A percentile compares a stretch with the other conserved stretches of the same genome.
These are phyloP conservation scores for Zoysia pacifica DNA, from an alignment of 176 grass and related monocot species.

Conservation along the genomic window DNA sequence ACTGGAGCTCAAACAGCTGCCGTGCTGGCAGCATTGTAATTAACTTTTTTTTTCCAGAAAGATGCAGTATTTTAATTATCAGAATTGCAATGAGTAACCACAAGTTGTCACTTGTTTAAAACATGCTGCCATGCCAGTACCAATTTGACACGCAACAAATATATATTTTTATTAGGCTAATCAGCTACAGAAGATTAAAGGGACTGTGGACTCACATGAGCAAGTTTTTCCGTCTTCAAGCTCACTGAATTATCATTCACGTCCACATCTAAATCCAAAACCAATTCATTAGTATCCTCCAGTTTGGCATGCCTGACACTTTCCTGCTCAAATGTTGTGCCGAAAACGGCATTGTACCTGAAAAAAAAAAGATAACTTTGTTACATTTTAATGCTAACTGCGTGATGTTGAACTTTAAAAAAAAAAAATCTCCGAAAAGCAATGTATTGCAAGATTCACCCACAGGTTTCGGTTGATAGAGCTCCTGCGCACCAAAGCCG, in stretches of 20 bases:
- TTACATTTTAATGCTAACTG: not conserved
- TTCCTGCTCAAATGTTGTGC: constrained; percentile 48
- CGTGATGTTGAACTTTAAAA: constrained; percentile 1
- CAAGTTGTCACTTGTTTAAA: constrained; percentile 29
- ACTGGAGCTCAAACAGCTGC: constrained; percentile 40
- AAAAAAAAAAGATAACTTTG: constrained; percentile 18
- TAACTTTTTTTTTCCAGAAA: not conserved
- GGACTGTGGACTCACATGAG: constrained; percentile 79
- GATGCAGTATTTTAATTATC: constrained; percentile 18
- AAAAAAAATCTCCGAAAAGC: not conserved
- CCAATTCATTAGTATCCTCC: constrained; percentile 41
- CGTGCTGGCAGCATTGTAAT: constrained; percentile 14
- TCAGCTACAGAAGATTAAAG: constrained; percentile 19
- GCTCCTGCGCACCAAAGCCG: constrained; percentile 48
- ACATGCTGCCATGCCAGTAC: constrained; percentile 1
- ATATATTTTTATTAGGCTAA: constrained; percentile 4
- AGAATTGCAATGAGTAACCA: not conserved
- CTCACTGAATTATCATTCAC: constrained; percentile 48
- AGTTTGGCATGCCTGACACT: constrained; percentile 46
- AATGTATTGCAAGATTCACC: constrained; percentile 34
- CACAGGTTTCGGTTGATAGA: constrained; percentile 82
- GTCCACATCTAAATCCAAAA: constrained; percentile 41
- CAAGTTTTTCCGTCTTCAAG: constrained; percentile 48
- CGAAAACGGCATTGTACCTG: constrained; percentile 93
- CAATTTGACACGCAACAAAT: constrained; percentile 27